Conservation (phyloP, 495 filamentous ascomycete species). For the Tricharina praecox region DNA sequence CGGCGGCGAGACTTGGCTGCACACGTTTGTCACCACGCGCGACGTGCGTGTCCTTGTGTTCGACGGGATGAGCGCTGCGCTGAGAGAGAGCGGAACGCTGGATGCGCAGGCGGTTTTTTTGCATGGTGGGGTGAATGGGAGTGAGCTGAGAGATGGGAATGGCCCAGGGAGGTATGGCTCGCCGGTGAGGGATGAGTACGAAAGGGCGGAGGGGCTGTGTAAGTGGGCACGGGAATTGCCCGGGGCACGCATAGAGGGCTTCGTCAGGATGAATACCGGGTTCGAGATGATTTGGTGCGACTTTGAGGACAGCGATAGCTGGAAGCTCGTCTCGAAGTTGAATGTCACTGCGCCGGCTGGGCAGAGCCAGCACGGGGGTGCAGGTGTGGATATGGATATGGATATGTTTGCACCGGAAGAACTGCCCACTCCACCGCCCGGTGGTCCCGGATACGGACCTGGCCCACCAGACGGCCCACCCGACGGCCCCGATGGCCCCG, state of each 20-base stretch:
- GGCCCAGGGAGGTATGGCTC: background rate
- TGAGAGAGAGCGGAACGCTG: constrained; percentile 28
- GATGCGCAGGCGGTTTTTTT: constrained; percentile 32
- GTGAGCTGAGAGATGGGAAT: constrained; percentile 18
- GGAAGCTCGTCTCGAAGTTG: constrained; percentile 26
- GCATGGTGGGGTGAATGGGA: constrained; percentile 28
- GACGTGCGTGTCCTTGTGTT: constrained; percentile 30
- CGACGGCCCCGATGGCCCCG: background rate
- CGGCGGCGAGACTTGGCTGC: constrained; percentile 27
- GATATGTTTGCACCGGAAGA: too few species aligned
- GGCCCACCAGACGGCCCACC: background rate
- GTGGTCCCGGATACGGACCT: constrained; percentile 1
- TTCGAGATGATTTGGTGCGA: constrained; percentile 35
- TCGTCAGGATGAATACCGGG: constrained; percentile 34
- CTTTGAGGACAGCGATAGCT: constrained; percentile 15
- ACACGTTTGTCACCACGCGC: constrained; percentile 31
- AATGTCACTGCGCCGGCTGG: constrained; percentile 28
- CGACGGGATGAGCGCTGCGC: constrained; percentile 31
- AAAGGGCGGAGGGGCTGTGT: constrained; percentile 29
- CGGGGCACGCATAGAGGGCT: constrained; percentile 28
- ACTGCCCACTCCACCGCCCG: background rate
- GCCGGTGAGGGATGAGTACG: constrained; percentile 30
- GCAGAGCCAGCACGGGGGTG: background rate
- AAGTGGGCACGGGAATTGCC: constrained; percentile 23
- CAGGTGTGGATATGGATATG: background rate